These are phyloP conservation scores for Xylaria curta DNA, from an alignment of 495 filamentous ascomycete genomes.

Conservation along the genomic window DNA sequence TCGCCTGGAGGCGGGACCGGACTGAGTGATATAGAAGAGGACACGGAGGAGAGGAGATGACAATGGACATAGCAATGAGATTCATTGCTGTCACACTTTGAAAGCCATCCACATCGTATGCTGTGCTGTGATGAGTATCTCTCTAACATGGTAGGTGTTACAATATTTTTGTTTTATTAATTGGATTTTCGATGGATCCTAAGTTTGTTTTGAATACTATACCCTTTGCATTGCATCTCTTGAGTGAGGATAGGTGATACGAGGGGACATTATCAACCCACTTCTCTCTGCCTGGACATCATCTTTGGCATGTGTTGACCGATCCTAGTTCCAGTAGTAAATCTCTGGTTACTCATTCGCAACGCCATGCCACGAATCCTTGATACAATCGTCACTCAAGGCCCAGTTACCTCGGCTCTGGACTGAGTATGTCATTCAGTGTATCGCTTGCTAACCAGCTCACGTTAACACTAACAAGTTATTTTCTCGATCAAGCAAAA, in stretches of 20 bases:
- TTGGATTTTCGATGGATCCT: neutral
- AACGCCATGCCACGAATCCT: conserved; percentile 1
- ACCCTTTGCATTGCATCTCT: neutral
- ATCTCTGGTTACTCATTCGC: neutral
- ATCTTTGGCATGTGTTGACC: neutral
- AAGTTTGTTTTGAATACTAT: neutral
- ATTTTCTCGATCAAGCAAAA: conserved; percentile 57
- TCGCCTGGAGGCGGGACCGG: neutral
- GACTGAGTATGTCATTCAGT: neutral
- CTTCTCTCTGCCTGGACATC: neutral
- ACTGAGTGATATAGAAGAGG: neutral
- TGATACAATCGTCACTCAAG: neutral
- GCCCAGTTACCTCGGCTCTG: neutral
- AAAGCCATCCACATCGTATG: neutral
- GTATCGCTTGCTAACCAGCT: neutral
- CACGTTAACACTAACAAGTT: neutral
- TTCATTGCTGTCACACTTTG: neutral
- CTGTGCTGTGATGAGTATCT: neutral
- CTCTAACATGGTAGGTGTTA: neutral
- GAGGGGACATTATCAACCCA: neutral
- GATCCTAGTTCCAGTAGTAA: conserved; percentile 1
- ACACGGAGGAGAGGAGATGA: neutral
- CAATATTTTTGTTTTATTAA: conserved; percentile 5
- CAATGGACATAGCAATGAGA: conserved; percentile 5
- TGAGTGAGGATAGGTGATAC: neutral